phyloP scores from a whole-genome alignment of 2,329 filamentous ascomycete genomes.

The Phoma sp. region DNA sequence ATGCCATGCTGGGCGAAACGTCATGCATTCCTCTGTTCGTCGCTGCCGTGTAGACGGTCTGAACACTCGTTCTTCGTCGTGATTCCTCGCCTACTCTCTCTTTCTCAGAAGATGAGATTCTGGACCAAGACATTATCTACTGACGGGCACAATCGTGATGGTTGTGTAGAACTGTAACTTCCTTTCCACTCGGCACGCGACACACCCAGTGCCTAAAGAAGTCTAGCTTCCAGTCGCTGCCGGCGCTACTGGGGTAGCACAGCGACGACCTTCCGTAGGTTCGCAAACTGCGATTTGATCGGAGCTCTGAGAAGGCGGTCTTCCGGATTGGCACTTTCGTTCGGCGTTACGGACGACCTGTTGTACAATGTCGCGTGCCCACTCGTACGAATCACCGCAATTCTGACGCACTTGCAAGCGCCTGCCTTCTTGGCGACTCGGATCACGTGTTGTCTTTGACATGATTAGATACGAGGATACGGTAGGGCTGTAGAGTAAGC shows the following conservation, averaged over 20 bases:
- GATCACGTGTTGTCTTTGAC: neutral
- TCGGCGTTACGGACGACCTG: neutral
- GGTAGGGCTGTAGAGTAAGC: slow-evolving; percentile 11
- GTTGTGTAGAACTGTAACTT: neutral
- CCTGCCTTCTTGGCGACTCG: slow-evolving; percentile 3
- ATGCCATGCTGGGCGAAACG: neutral
- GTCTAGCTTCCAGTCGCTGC: slow-evolving; percentile 12
- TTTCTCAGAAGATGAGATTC: neutral
- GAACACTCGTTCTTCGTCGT: neutral
- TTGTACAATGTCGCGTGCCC: slow-evolving; percentile 3
- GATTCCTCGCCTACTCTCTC: neutral
- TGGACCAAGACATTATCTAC: neutral
- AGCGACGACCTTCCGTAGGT: slow-evolving; percentile 2
- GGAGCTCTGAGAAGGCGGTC: slow-evolving; percentile 13
- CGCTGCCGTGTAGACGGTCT: neutral
- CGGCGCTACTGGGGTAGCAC: slow-evolving; percentile 2
- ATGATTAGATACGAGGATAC: neutral
- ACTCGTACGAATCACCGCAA: slow-evolving; percentile 1
- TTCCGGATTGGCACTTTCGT: slow-evolving; percentile 13
- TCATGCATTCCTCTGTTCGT: neutral
- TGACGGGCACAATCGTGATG: neutral
- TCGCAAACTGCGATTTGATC: slow-evolving; percentile 1
- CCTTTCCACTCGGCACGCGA: slow-evolving; percentile 4
- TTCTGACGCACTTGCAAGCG: neutral
- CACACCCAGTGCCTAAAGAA: neutral